These are phyloP conservation scores for Inga leiocalycina DNA, from an alignment of 306 rosid species.

Conservation along the genomic window DNA sequence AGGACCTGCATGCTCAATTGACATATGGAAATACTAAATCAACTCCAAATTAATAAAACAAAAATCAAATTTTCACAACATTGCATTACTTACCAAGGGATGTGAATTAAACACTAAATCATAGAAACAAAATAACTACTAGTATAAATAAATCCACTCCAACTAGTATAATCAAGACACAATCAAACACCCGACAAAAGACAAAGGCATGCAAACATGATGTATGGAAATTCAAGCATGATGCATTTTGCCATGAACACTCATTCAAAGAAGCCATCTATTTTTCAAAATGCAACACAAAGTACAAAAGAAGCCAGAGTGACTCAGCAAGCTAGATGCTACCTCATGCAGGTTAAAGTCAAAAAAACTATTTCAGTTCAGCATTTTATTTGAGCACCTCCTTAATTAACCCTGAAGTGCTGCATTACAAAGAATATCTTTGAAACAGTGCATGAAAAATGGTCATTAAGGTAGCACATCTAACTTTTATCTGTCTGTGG, in stretches of 20 bases:
- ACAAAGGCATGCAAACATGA: slow-evolving; percentile 1
- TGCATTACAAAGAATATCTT: slow-evolving; percentile 15
- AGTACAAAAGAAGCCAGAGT: neutral
- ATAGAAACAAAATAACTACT: slow-evolving; percentile 3
- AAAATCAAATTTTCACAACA: neutral
- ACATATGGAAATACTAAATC: slow-evolving; percentile 32
- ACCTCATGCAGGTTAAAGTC: neutral
- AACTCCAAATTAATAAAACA: slow-evolving; percentile 2
- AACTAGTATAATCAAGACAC: slow-evolving; percentile 4
- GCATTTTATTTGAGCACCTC: neutral
- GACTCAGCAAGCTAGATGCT: neutral
- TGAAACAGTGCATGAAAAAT: slow-evolving; percentile 27
- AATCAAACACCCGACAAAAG: neutral
- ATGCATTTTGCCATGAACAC: neutral
- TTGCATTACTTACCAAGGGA: neutral
- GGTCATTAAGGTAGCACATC: neutral
- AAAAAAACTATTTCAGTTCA: neutral
- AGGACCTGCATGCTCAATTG: slow-evolving; percentile 62
- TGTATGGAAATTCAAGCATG: slow-evolving; percentile 18
- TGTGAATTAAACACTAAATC: slow-evolving; percentile 3
- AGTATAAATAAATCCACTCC: slow-evolving; percentile 9
- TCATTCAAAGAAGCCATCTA: slow-evolving; percentile 22
- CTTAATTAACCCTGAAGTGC: neutral
- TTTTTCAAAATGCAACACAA: slow-evolving; percentile 14
- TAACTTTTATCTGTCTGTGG: neutral